Evolutionary conservation across 2,329 filamentous ascomycete species (phyloP), one percentile per base, ranked within the genome.

Genomic region (Diplodia corticola): DNA sequence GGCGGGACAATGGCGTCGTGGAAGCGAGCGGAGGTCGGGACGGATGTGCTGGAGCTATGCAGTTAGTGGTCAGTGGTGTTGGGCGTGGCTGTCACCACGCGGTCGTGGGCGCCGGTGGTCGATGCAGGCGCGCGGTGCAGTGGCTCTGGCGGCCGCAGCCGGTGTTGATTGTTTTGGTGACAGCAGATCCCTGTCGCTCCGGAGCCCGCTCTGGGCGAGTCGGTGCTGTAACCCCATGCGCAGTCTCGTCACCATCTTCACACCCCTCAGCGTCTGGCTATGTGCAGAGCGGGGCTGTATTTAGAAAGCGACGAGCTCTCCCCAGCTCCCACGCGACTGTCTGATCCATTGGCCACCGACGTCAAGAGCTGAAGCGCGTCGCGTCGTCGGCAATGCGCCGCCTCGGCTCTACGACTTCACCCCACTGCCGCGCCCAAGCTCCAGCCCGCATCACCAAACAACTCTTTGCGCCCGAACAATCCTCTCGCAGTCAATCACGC

Each of bases 161-260:
- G 53, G 51, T 65, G 64, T 65, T 65, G 64, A 60, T 65, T 65
- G 53, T 60, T 65, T 65, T 65, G 53, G 53, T 10, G 64, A 37
- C 40, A n/a, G 54, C 64, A 10, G 64, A 65, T 65, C 64, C 64
- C 64, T 59, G 53, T 46, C 48, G 64, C 44, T 20, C 3, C 28
- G 44, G 15, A 28, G 26, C 26, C 57, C 37, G 35, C 59, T 49
- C 59, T 10, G 22, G 20, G 35, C 59, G 59, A 63, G 59, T 55
- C 63, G 33, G 44, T 17, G 9, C 28, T 20, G 4, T 30, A 54
- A 33, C 63, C 22, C 6, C 26, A 26, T 6, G 17, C 17, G 13
- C 26, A 20, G 6, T 20, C 30, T 40, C 49, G 5, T n/a, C 30
- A n/a, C 37, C 37, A 28, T 20, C 50, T 17, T 20, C 61, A 12